Evolutionary conservation across 768 basidiomycete genomes (phyloP).

Genomic region (Mycena vulgaris): DNA sequence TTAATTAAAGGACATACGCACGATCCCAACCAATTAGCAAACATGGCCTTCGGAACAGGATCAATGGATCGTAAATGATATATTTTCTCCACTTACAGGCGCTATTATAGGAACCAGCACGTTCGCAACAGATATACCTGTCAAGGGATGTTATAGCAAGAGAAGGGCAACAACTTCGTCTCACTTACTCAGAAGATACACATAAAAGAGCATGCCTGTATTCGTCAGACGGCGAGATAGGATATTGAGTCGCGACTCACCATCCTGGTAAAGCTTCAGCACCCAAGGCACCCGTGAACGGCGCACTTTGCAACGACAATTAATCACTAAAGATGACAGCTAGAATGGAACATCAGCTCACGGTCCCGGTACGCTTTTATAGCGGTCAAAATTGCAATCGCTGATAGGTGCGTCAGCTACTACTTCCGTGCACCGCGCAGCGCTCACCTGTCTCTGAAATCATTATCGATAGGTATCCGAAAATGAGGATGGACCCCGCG

Average conservation of each 20-base stretch:
- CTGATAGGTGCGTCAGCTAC: conserved; percentile 41
- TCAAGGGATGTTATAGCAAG: not conserved
- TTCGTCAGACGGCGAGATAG: not conserved
- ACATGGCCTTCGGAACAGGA: conserved; percentile 43
- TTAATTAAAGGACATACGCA: conserved; percentile 36
- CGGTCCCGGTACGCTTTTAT: conserved; percentile 56
- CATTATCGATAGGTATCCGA: conserved; percentile 56
- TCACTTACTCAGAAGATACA: conserved; percentile 55
- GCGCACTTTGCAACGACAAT: conserved; percentile 48
- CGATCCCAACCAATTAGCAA: conserved; percentile 62
- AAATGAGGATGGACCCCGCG: conserved; percentile 55
- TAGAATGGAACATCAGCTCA: conserved; percentile 41
- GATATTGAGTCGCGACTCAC: conserved; percentile 39
- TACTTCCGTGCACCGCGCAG: not conserved
- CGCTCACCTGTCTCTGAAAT: conserved; percentile 59
- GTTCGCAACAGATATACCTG: conserved; percentile 58
- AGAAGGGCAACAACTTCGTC: not conserved
- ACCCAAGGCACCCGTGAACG: conserved; percentile 55
- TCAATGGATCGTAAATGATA: not conserved
- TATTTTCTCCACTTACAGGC: conserved; percentile 47
- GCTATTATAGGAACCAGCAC: conserved; percentile 55
- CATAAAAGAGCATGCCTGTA: conserved; percentile 58
- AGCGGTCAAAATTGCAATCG: conserved; percentile 54
- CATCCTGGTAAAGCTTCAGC: conserved; percentile 57
- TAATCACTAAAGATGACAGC: conserved; percentile 2